These are phyloP conservation scores for Geranium incanum DNA, from an alignment of 441 rosid species.

Conservation along the genomic window DNA sequence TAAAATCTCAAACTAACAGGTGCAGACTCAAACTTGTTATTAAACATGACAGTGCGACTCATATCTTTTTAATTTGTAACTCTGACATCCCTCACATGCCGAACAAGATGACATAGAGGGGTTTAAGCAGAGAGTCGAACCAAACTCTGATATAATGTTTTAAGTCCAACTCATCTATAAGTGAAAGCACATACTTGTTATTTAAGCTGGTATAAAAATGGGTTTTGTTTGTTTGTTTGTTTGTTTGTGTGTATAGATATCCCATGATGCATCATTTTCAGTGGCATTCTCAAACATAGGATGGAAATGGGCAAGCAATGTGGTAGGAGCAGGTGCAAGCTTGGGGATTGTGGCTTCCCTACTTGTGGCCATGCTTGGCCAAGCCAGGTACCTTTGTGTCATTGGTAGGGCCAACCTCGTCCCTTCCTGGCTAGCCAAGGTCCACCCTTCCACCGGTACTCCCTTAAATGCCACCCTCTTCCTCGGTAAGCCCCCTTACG, in stretches of 20 bases:
- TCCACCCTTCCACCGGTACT: constrained; percentile 87
- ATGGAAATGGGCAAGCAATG: constrained; percentile 81
- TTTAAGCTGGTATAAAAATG: too few species aligned
- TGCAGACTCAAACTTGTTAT: too few species aligned
- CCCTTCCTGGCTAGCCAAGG: constrained; percentile 84
- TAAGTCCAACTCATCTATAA: too few species aligned
- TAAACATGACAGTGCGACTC: too few species aligned
- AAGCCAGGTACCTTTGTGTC: constrained; percentile 87
- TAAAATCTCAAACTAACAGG: too few species aligned
- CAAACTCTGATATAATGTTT: too few species aligned
- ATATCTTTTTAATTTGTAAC: too few species aligned
- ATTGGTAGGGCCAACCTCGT: constrained; percentile 76
- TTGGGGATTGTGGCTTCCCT: constrained; percentile 86
- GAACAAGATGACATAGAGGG: too few species aligned
- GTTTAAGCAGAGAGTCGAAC: too few species aligned
- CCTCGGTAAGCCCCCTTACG: constrained; percentile 43
- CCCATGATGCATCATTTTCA: constrained; percentile 49
- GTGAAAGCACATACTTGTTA: too few species aligned
- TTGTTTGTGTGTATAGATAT: constrained; percentile 35
- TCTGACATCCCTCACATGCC: too few species aligned
- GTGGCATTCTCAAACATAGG: constrained; percentile 52
- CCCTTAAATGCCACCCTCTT: constrained; percentile 88
- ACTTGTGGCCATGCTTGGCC: constrained; percentile 88
- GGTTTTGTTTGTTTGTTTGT: too few species aligned
- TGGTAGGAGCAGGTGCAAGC: constrained; percentile 89